Base-by-base conservation (phyloP, 2,329 filamentous ascomycete species). In the Colletotrichum godetiae region DNA sequence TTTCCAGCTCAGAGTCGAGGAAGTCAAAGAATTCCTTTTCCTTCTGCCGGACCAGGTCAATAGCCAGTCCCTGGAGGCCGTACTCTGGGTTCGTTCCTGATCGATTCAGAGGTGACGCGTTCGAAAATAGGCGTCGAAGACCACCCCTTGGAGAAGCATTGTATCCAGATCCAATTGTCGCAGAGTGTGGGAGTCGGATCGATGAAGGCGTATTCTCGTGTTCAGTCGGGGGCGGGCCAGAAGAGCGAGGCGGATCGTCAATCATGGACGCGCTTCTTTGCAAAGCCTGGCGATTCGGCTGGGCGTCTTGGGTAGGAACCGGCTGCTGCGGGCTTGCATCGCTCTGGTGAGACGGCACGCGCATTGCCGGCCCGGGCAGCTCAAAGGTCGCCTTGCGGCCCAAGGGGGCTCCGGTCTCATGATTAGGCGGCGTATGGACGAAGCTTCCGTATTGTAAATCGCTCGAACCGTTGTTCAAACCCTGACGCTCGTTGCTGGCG, bases 21-120 rank as follows among this genome's bases (percentile, higher is more conserved):
- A 97, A 99, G 0, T 87, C 84, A 81, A 95, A 96, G 80, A 99
- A 98, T 15, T 98, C 94, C n/a, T 88, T 89, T 81, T 97, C 92
- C 22, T 91, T 89, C 69, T 92, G 87, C 57, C 94, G 92, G 4
- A 97, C 87, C 52, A 94, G 88, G 55, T 91, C 88, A 62, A 74
- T 27, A 19, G 75, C 73, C 31, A 89, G 79, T 29, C 84, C 82
- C 62, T 86, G 81, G 79, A 87, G 76, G 57, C 84, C 80, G 79
- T 84, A 79, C 68, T 88, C 82, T 76, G 82, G 75, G 81, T 83
- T 81, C 68, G 83, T 76, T 0, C 81, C 80, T 1, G 75, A 77
- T 42, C 77, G 77, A 35, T 84, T 77, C 4, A 83, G 81, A 80
- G 74, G 82, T 62, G 77, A 83, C 33, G 79, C 76, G 7, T 80